These are phyloP conservation scores for Saturnispora galanensis DNA, from an alignment of 805 yeast genomes.

Conservation along the genomic window DNA sequence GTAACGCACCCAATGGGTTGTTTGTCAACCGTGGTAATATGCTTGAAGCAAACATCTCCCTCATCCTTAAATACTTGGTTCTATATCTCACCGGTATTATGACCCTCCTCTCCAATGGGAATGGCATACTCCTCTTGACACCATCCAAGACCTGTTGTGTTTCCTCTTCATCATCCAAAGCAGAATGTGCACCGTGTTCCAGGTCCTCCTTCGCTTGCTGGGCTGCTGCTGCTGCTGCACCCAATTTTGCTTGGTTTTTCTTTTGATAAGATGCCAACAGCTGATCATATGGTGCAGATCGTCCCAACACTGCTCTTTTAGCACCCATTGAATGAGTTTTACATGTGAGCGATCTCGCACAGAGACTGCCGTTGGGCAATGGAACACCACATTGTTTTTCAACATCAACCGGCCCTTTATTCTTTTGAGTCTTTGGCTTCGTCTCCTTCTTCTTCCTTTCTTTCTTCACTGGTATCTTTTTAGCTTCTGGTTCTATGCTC, in stretches of 20 bases:
- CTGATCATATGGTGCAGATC: conserved; percentile 87
- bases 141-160: conserved; percentile 88
- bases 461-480: conserved; percentile 8
- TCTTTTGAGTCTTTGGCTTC: conserved; percentile 38
- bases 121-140: conserved; percentile 65
- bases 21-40: conserved; percentile 51
- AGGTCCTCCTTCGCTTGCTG: conserved; percentile 67
- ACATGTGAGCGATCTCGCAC: conserved; percentile 94
- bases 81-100: conserved; percentile 62
- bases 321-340: conserved; percentile 99
- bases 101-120: conserved; percentile 73
- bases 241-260: conserved; percentile 83
- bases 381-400: conserved; percentile 95
- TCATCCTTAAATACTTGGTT: conserved; percentile 68
- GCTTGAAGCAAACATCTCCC: conserved; percentile 91
- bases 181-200: conserved; percentile 35
- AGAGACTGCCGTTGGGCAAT: conserved; percentile 85
- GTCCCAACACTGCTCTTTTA: conserved; percentile 86
- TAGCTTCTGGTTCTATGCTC: conserved; percentile 7
- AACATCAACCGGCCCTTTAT: conserved; percentile 80
- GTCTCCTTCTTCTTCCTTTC: conserved; percentile 20
- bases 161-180: conserved; percentile 82
- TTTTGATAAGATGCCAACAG: conserved; percentile 84
- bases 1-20: conserved; percentile 61
- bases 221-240: conserved; percentile 71